Conservation (phyloP, 768 basidiomycete genomes). For the Tubosaeta brunneosetosa region DNA sequence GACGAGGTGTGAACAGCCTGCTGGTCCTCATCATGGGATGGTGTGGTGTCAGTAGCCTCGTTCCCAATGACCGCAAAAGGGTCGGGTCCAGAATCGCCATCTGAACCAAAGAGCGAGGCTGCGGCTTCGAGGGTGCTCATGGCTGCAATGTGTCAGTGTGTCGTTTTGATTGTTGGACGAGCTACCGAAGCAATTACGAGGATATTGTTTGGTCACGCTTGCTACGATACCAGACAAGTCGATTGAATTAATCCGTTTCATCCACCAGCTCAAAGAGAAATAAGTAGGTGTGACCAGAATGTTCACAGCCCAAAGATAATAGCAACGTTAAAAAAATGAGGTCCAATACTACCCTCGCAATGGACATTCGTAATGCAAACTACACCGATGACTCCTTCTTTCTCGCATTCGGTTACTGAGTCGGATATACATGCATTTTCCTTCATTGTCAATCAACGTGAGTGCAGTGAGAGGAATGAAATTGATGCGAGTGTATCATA, state of each 20-base stretch:
- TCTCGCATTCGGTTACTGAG: slow-evolving; percentile 16
- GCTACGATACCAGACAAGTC: slow-evolving; percentile 1
- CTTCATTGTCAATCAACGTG: slow-evolving; percentile 33
- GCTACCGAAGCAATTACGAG: neutral
- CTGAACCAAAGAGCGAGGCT: slow-evolving; percentile 72
- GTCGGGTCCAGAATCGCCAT: slow-evolving; percentile 52
- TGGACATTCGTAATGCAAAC: slow-evolving; percentile 36
- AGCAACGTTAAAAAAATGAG: slow-evolving; percentile 9
- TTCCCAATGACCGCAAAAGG: slow-evolving; percentile 59
- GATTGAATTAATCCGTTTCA: neutral
- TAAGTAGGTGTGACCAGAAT: neutral
- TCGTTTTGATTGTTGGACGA: slow-evolving; percentile 12
- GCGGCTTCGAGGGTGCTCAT: slow-evolving; percentile 75
- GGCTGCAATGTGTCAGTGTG: slow-evolving; percentile 30
- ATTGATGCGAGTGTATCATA: slow-evolving; percentile 35
- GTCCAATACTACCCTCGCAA: slow-evolving; percentile 31
- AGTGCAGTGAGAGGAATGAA: slow-evolving; percentile 27
- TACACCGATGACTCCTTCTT: slow-evolving; percentile 19
- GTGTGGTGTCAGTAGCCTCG: slow-evolving; percentile 29
- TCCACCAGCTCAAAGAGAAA: neutral
- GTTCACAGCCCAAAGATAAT: slow-evolving; percentile 14
- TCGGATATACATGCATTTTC: slow-evolving; percentile 25
- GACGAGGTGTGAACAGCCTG: slow-evolving; percentile 15
- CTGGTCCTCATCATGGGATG: slow-evolving; percentile 22
- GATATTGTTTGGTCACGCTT: slow-evolving; percentile 26